Evolutionary conservation across 345 rosid species (phyloP).

Genomic region (Lumnitzera racemosa): DNA sequence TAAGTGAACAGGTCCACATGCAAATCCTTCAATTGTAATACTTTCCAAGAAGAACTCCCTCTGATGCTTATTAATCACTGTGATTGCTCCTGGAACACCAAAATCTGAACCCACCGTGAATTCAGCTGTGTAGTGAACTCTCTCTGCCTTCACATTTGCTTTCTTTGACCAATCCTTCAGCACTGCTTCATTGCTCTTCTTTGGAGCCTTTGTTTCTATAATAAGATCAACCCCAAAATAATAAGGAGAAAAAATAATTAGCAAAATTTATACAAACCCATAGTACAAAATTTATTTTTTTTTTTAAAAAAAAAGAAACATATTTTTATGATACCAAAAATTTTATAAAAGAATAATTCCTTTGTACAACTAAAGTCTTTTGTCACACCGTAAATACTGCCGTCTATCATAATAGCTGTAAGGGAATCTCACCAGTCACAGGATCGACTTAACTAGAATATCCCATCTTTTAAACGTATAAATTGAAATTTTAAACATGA

Average conservation of each 20-base stretch:
- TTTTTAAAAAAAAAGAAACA: not conserved
- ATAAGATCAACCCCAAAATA: constrained; percentile 5
- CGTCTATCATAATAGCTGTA: too few relatives aligned
- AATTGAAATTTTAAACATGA: not conserved
- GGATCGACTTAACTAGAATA: not conserved
- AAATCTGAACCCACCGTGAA: constrained; percentile 64
- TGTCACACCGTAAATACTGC: too few relatives aligned
- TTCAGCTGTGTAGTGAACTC: constrained; percentile 82
- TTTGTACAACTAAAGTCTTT: too few relatives aligned
- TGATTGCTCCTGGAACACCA: constrained; percentile 87
- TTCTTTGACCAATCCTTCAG: constrained; percentile 86
- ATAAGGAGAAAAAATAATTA: not conserved
- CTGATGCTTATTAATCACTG: constrained; percentile 78
- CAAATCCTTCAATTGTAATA: constrained; percentile 82
- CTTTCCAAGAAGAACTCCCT: constrained; percentile 82
- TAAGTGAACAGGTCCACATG: constrained; percentile 78
- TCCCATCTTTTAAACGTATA: not conserved
- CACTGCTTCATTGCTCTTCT: constrained; percentile 69
- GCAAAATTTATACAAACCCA: not conserved
- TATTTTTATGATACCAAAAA: too few relatives aligned
- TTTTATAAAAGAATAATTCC: too few relatives aligned
- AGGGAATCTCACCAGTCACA: too few relatives aligned
- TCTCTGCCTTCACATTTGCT: constrained; percentile 61
- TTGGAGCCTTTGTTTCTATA: constrained; percentile 68
- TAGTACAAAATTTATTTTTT: not conserved